Evolutionary conservation across 2,329 filamentous ascomycete genomes (phyloP).

Genomic region (Aureobasidium mangrovei): DNA sequence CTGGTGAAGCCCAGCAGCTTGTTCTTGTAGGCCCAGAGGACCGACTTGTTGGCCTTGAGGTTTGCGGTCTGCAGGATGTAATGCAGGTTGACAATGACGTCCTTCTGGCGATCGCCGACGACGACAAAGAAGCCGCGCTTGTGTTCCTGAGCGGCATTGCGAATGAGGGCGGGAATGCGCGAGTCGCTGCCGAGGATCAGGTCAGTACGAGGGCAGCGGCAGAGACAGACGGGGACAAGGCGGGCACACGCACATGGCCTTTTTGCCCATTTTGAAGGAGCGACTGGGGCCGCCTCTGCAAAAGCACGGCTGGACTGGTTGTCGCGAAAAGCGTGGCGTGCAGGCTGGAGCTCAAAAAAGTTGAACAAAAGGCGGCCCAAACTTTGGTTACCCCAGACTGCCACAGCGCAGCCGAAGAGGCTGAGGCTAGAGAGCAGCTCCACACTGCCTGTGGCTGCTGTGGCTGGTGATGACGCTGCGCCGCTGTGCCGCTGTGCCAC

Average conservation of each 20-base stretch:
- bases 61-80: slow-evolving; percentile 87
- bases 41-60: slow-evolving; percentile 90
- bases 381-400: background rate
- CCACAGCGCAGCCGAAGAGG: too few relatives aligned
- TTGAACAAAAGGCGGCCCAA: background rate
- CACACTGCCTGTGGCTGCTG: background rate
- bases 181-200: slow-evolving; percentile 57
- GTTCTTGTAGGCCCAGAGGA: slow-evolving; percentile 98
- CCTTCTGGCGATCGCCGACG: slow-evolving; percentile 87
- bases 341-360: background rate
- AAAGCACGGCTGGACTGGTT: background rate
- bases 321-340: background rate
- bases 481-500: background rate
- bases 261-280: slow-evolving; percentile 45
- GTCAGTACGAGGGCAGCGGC: background rate
- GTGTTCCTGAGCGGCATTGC: slow-evolving; percentile 88
- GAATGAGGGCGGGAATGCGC: slow-evolving; percentile 82
- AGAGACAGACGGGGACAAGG: background rate
- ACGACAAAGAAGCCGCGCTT: slow-evolving; percentile 98
- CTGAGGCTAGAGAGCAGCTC: too few relatives aligned
- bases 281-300: slow-evolving; percentile 9
- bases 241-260: slow-evolving; percentile 33
- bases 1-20: slow-evolving; percentile 90
- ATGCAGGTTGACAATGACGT: slow-evolving; percentile 91
- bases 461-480: background rate